A percentile compares a stretch with the other conserved stretches of the same genome.
These are phyloP conservation scores for Drechslera avenae DNA, from an alignment of 2,329 filamentous ascomycete genomes.

Conservation along the genomic window DNA sequence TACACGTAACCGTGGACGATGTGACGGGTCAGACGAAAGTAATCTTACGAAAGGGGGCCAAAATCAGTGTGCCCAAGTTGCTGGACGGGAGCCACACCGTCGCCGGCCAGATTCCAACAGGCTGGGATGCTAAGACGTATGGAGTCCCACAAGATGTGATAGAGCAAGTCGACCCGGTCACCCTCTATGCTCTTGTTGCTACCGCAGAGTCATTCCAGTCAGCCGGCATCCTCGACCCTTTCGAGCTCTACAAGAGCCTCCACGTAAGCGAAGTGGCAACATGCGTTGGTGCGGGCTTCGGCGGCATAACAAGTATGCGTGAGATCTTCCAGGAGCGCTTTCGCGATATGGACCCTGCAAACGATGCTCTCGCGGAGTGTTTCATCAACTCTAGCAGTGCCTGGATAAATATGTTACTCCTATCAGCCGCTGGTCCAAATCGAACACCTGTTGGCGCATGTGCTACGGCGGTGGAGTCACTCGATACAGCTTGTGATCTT, in stretches of 20 bases:
- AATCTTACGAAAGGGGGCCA: constrained; percentile 92
- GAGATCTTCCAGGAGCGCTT: constrained; percentile 99
- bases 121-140: constrained; percentile 96
- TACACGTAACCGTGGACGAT: constrained; percentile 93
- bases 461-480: constrained; percentile 93
- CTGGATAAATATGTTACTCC: constrained; percentile 99
- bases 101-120: constrained; percentile 93
- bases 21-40: constrained; percentile 95
- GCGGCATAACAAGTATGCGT: constrained; percentile 86
- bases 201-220: constrained; percentile 89
- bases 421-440: constrained; percentile 97
- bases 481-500: constrained; percentile 97
- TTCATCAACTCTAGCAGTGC: constrained; percentile 99
- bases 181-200: constrained; percentile 90
- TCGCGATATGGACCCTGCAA: constrained; percentile 95
- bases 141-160: constrained; percentile 98
- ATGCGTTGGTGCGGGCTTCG: constrained; percentile 97
- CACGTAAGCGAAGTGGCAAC: constrained; percentile 98
- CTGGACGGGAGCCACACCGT: constrained; percentile 96
- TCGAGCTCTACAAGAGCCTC: constrained; percentile 99
- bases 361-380: constrained; percentile 97
- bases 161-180: constrained; percentile 94
- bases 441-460: constrained; percentile 98
- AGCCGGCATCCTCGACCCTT: constrained; percentile 95
- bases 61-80: constrained; percentile 94